A percentile compares a stretch with the other conserved stretches of the same genome.
Evolutionary conservation across 352 stramenopile genomes (phyloP).

Genomic region (Globisporangium radiosum): DNA sequence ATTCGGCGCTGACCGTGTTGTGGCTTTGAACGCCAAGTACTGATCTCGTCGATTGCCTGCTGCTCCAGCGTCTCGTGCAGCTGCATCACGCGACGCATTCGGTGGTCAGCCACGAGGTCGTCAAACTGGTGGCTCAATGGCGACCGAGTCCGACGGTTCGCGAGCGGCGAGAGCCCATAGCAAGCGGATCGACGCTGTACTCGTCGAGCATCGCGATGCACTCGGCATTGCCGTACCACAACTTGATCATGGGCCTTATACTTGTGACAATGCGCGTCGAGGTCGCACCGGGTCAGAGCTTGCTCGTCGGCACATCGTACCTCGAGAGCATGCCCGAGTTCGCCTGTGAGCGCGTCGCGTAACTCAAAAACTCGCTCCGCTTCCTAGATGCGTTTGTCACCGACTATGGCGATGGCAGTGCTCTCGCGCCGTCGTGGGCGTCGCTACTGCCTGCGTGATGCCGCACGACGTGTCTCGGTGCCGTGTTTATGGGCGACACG

Average conservation of each 20-base stretch:
- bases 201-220: conserved; percentile 62
- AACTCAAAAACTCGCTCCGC: conserved; percentile 49
- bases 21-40: no score
- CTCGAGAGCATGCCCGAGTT: conserved; percentile 70
- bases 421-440: conserved; percentile 4
- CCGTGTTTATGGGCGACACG: conserved; percentile 72
- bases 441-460: conserved; percentile 10
- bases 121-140: conserved; percentile 62
- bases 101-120: conserved; percentile 40
- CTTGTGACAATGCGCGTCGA: conserved; percentile 55
- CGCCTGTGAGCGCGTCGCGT: conserved; percentile 26
- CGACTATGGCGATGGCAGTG: no score
- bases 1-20: no score
- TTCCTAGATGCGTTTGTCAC: conserved; percentile 25
- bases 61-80: conserved; percentile 34
- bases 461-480: conserved; percentile 30
- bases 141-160: conserved; percentile 57
- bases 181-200: conserved; percentile 45
- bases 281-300: conserved; percentile 28
- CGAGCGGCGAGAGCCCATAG: conserved; percentile 41
- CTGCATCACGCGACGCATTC: conserved; percentile 37
- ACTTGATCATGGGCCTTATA: conserved; percentile 67
- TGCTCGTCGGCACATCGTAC: conserved; percentile 61
- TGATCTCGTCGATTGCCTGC: conserved; percentile 1
- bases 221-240: conserved; percentile 54